Conservation (phyloP, 1,139 yeast genomes). For the Pichia sp. region DNA sequence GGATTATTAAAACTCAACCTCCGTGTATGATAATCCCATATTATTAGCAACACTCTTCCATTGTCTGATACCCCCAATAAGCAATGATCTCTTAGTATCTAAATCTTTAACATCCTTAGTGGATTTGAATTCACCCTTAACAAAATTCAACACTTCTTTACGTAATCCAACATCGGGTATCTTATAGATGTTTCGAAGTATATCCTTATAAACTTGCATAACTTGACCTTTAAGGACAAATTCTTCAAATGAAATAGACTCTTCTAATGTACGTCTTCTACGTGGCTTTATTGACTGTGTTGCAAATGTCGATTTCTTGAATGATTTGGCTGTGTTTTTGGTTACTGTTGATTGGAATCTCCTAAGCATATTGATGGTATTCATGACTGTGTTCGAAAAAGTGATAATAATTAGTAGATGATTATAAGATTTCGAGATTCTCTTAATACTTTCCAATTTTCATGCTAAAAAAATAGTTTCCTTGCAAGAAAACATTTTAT, state of each 20-base stretch:
- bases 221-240: slow-evolving; percentile 23
- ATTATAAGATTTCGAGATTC: neutral
- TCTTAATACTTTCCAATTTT: neutral
- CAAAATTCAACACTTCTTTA: slow-evolving; percentile 18
- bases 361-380: neutral
- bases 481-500: neutral
- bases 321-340: slow-evolving; percentile 1
- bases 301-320: neutral
- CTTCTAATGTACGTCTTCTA: slow-evolving; percentile 5
- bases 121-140: slow-evolving; percentile 23
- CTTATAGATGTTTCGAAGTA: slow-evolving; percentile 19
- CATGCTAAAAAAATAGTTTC: neutral
- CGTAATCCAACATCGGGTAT: slow-evolving; percentile 17
- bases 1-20: slow-evolving; percentile 5
- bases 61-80: slow-evolving; percentile 25
- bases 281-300: neutral
- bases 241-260: slow-evolving; percentile 15
- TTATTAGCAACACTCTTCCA: slow-evolving; percentile 22
- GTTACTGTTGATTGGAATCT: slow-evolving; percentile 2
- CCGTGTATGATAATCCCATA: slow-evolving; percentile 21
- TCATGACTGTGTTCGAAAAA: neutral
- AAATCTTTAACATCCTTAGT: slow-evolving; percentile 18
- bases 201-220: slow-evolving; percentile 23
- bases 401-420: neutral
- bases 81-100: slow-evolving; percentile 19